phyloP scores from a whole-genome alignment of 2,329 filamentous ascomycete genomes.

The Neonectria coccinea region DNA sequence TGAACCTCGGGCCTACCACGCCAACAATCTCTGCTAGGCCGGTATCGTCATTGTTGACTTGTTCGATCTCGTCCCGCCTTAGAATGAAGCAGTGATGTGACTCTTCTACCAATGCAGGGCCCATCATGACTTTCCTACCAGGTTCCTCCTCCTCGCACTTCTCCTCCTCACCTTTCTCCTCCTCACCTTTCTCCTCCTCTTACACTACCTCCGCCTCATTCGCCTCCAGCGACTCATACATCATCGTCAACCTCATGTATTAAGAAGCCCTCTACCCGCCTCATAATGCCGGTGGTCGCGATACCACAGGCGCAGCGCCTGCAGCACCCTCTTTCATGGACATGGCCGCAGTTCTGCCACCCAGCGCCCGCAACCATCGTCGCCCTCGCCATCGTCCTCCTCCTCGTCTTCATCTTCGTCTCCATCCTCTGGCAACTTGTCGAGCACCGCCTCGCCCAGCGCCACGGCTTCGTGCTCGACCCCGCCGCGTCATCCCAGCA shows the following conservation, averaged over 20 bases:
- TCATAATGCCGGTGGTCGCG: constrained; percentile 15
- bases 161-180: too few relatives aligned
- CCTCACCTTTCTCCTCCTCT: too few relatives aligned
- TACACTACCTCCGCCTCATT: neutral
- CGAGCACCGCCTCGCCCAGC: constrained; percentile 27
- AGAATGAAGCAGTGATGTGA: neutral
- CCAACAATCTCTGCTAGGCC: constrained; percentile 24
- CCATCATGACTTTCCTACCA: neutral
- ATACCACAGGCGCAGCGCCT: constrained; percentile 7
- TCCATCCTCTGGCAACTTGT: constrained; percentile 37
- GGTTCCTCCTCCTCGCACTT: neutral
- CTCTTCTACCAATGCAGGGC: neutral
- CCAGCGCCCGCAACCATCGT: constrained; percentile 37
- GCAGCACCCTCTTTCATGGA: constrained; percentile 16
- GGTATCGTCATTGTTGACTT: constrained; percentile 35
- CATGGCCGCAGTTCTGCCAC: constrained; percentile 29
- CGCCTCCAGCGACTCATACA: neutral
- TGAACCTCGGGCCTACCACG: constrained; percentile 17
- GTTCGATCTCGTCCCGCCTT: constrained; percentile 6
- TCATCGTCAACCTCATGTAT: constrained; percentile 4
- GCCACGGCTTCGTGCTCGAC: constrained; percentile 27
- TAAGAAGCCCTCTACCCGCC: constrained; percentile 1
- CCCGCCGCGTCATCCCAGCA: neutral
- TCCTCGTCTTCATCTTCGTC: constrained; percentile 36
- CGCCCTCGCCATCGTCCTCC: constrained; percentile 36